Base-by-base conservation (phyloP, 768 basidiomycete genomes). In the Boletus insuetus region DNA sequence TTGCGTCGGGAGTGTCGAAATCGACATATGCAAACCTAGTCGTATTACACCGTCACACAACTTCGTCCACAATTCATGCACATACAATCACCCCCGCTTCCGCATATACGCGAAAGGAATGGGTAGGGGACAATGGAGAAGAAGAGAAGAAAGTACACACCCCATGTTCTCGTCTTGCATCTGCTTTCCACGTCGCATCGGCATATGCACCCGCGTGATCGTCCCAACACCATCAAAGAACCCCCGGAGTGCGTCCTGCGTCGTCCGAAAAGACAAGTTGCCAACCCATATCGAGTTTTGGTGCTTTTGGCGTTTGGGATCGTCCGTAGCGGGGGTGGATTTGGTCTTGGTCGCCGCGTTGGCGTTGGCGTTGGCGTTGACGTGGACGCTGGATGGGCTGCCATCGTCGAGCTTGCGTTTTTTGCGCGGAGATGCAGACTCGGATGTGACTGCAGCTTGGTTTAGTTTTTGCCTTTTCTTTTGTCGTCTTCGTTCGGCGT, bases 241-340 rank as follows among this genome's bases (percentile, higher is more conserved):
- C 31, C 61, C 64, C 40, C 77, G 79, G 32, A 98, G 73, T n/a
- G 86, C 75, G 12, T 88, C 83, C 53, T 79, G 75, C 0, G 87
- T 90, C 49, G 96, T 98, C 73, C 88, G 89, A 79, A 89, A 98
- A 7, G 89, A 81, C 69, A 98, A 68, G 73, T 98, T 98, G 40
- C 96, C 96, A 31, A 98, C 89, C 96, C 96, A 98, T 45, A 98
- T 79, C 6, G 92, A 95, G 68, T 95, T 85, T 70, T 91, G 84
- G 24, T 88, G 83, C 69, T 85, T 86, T 65, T 58, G 61, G 53
- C 65, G 58, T 61, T 56, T 49, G 38, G 56, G 24, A 40, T 55
- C 46, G 51, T 57, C 65, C 13, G 40, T 22, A 12, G 48, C 32
- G 7, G 43, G 4, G 2, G 10, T 11, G 10, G 39, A 6, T n/a